Conservation (phyloP, 129 eudicot species). For the Pseudognaphalium luteoalbum region DNA sequence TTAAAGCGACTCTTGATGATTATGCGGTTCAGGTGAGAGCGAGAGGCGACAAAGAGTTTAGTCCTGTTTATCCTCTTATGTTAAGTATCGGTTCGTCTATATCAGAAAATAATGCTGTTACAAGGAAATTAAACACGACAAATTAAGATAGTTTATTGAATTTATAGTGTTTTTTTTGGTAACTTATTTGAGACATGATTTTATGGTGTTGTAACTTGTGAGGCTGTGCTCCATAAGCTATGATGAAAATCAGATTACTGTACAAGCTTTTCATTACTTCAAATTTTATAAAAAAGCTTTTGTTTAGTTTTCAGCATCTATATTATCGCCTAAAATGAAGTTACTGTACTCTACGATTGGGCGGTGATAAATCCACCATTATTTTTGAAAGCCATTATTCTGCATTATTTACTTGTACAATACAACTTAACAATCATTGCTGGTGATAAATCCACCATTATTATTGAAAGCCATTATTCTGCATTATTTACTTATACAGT, state of each 20-base stretch:
- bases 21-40: slow-evolving; percentile 69
- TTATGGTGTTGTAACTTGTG: slow-evolving; percentile 7
- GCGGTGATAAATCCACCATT: too few relatives aligned
- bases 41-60: slow-evolving; percentile 83
- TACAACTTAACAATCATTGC: too few relatives aligned
- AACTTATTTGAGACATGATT: not conserved
- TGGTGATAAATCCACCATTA: too few relatives aligned
- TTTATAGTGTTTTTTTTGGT: slow-evolving; percentile 5
- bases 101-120: slow-evolving; percentile 39
- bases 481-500: too few relatives aligned
- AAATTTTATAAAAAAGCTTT: not conserved
- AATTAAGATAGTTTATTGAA: slow-evolving; percentile 14
- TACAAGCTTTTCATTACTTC: slow-evolving; percentile 12
- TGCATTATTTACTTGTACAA: too few relatives aligned
- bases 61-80: slow-evolving; percentile 94
- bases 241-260: slow-evolving; percentile 6
- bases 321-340: too few relatives aligned
- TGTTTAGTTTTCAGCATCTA: not conserved
- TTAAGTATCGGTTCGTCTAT: slow-evolving; percentile 67
- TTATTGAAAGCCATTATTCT: too few relatives aligned
- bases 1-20: slow-evolving; percentile 90
- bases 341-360: too few relatives aligned
- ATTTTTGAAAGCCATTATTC: too few relatives aligned
- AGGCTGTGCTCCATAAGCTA: not conserved
- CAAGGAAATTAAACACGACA: slow-evolving; percentile 30